Base-by-base conservation (phyloP, 73 alveolate species). In the Durusdinium trenchii region DNA sequence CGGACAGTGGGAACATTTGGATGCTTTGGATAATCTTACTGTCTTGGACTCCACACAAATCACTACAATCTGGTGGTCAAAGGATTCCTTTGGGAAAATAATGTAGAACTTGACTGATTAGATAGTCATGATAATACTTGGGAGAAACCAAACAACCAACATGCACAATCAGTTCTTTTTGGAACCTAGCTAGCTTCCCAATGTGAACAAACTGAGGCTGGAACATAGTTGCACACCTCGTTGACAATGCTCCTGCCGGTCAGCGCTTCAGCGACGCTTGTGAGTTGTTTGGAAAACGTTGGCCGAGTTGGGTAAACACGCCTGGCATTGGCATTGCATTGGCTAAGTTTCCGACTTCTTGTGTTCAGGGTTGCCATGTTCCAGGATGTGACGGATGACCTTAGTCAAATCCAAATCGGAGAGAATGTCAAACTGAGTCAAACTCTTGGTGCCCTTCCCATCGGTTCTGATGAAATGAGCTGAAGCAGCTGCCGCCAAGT, bases 351-450 rank as follows among this genome's bases (percentile, higher is more conserved):
- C 14, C 48, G 10, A 45, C 96, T 69, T 89, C 52, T 89, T 89
- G 52, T 89, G 96, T 32, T 89, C 96, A 0, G 96, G 96, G 85
- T 89, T 89, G 85, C 96, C 96, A 64, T 89, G 96, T 48, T 89
- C 96, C 28, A 89, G 71, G 71, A 89, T 89, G 96, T 89, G 96
- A n/a, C 96, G 96, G 40, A 89, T 89, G 71, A 89, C 95, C 95
- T 87, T 0, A 42, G 45, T 60, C 10, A 46, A 35, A 23, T 14
- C 92, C 45, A 38, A 9, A 67, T 1, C n/a, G 79, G 42, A 26
- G 43, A n/a, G 38, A 23, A 23, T 64, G 16, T 7, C 78, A 20
- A 67, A 6, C 26, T 9, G 46, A 32, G 43, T 10, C 43, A 32
- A 20, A 38, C 79, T 67, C 46, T 18, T 67, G 79, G 9, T 32